phyloP scores from a whole-genome alignment of 2,329 filamentous ascomycete genomes.

The Penicillium rolfsii region DNA sequence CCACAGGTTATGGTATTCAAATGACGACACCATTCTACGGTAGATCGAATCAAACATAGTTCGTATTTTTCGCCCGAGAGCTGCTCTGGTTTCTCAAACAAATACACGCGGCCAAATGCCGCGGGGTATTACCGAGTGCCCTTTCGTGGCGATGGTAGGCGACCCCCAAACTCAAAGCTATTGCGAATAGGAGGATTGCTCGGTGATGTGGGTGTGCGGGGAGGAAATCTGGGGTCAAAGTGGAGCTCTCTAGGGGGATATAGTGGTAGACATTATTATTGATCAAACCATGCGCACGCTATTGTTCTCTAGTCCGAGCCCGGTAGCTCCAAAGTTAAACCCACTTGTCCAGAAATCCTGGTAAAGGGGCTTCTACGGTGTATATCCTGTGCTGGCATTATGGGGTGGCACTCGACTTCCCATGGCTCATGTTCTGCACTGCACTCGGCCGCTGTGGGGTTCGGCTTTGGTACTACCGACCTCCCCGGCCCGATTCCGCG shows the following conservation, averaged over 20 bases:
- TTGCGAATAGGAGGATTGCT: constrained; percentile 1
- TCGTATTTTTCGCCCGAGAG: background rate
- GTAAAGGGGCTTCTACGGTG: background rate
- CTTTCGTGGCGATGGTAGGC: constrained; percentile 14
- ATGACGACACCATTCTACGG: background rate
- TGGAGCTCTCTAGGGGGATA: constrained; percentile 7
- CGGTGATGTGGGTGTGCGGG: constrained; percentile 5
- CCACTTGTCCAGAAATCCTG: background rate
- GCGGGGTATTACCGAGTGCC: constrained; percentile 8
- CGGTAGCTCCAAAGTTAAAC: background rate
- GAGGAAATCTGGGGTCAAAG: constrained; percentile 20
- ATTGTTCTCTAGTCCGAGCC: background rate
- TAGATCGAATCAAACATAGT: background rate
- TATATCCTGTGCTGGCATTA: background rate
- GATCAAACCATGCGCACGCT: background rate
- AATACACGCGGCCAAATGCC: constrained; percentile 11
- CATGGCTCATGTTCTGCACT: background rate
- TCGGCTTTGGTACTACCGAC: background rate
- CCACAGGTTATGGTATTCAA: background rate
- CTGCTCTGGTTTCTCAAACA: background rate
- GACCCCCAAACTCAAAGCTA: background rate
- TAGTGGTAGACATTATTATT: background rate
- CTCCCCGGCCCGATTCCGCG: constrained; percentile 15
- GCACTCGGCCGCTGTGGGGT: background rate
- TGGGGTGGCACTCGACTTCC: background rate